A percentile compares a stretch with the other conserved stretches of the same genome.
Conservation (phyloP, 2,329 filamentous ascomycete genomes). For the Aspergillus fumigatus region DNA sequence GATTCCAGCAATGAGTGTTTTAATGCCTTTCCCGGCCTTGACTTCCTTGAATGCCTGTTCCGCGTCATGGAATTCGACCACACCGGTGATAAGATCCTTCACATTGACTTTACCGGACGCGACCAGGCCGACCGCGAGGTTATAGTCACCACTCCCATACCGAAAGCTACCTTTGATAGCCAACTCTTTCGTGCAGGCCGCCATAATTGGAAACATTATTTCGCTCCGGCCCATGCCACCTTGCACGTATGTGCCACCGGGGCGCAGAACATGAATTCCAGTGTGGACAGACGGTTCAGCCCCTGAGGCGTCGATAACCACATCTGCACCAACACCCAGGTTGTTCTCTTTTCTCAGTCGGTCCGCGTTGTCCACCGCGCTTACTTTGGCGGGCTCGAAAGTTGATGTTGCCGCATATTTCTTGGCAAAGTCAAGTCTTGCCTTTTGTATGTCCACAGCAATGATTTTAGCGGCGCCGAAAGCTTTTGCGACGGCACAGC, state of each 20-base stretch:
- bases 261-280: constrained; percentile 64
- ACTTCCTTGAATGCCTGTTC: constrained; percentile 85
- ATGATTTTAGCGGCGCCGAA: constrained; percentile 83
- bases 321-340: constrained; percentile 65
- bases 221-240: constrained; percentile 86
- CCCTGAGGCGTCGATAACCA: constrained; percentile 74
- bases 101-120: constrained; percentile 64
- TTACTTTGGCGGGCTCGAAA: constrained; percentile 58
- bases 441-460: constrained; percentile 79
- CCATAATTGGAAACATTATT: constrained; percentile 88
- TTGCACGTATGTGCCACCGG: constrained; percentile 75
- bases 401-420: constrained; percentile 55
- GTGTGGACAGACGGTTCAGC: constrained; percentile 75
- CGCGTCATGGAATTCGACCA: constrained; percentile 74
- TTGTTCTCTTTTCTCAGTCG: constrained; percentile 60
- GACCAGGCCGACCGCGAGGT: constrained; percentile 74
- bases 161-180: constrained; percentile 84
- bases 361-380: constrained; percentile 68
- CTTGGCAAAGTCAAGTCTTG: constrained; percentile 73
- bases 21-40: constrained; percentile 66
- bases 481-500: constrained; percentile 76
- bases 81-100: constrained; percentile 74
- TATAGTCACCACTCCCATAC: constrained; percentile 84
- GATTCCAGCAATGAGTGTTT: constrained; percentile 43
- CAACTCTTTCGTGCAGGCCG: constrained; percentile 83